phyloP scores from a whole-genome alignment of 495 filamentous ascomycete species.

The Daldinia caldariorum region DNA sequence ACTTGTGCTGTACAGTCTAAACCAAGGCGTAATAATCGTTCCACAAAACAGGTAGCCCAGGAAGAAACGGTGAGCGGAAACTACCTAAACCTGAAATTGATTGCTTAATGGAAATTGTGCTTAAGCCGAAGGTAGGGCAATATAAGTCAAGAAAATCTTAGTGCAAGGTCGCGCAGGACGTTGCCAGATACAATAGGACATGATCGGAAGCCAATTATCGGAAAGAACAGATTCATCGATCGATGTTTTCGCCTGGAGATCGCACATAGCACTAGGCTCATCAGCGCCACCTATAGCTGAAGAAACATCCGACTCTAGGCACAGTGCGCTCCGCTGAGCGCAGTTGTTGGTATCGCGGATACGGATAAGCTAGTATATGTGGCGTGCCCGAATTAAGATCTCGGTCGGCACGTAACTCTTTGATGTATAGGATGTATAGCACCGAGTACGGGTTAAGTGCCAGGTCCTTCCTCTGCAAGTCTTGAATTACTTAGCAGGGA shows the following conservation, averaged over 20 bases:
- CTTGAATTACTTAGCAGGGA: slow-evolving; percentile 3
- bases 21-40: not conserved
- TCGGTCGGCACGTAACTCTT: slow-evolving; percentile 14
- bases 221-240: slow-evolving; percentile 1
- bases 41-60: not conserved
- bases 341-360: slow-evolving; percentile 13
- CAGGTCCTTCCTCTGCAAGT: slow-evolving; percentile 9
- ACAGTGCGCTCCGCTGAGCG: slow-evolving; percentile 18
- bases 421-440: not conserved
- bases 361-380: slow-evolving; percentile 17
- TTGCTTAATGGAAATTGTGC: not conserved
- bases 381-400: slow-evolving; percentile 27
- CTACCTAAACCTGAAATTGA: slow-evolving; percentile 5
- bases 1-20: slow-evolving; percentile 11
- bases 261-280: slow-evolving; percentile 15
- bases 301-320: slow-evolving; percentile 12
- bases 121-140: slow-evolving; percentile 14
- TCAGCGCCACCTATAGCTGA: slow-evolving; percentile 18
- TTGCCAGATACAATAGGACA: not conserved
- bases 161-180: not conserved
- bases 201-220: not conserved
- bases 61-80: slow-evolving; percentile 23
- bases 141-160: not conserved
- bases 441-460: not conserved
- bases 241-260: slow-evolving; percentile 1